Evolutionary conservation across 257 asterid genomes (phyloP), one percentile per base, ranked within the genome.

Genomic region (Rhazya stricta): DNA sequence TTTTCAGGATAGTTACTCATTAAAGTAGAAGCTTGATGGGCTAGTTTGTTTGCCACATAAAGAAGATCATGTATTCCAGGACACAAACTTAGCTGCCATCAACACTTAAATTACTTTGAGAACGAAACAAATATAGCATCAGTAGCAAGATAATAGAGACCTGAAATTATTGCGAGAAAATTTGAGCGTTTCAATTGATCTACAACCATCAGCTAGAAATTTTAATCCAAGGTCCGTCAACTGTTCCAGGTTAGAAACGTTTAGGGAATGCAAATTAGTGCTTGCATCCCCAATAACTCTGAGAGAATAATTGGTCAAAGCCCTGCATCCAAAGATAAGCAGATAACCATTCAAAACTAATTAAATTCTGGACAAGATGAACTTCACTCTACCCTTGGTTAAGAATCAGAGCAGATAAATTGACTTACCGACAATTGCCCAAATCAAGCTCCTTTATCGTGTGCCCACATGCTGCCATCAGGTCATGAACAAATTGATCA

Each of bases 371-470:
- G 19, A 68, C 4, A 6, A 37, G 46, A 54, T 68, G 16, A 23
- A 45, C 56, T 56, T 32, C 25, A 46, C 29, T 37, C 29, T 32
- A 39, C 54, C 37, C 27, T 21, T 25, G 34, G 29, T 57, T 15
- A 67, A 46, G 27, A 77, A 56, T 60, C 67, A 67, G 37, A 70
- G 79, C 61, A 68, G 72, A 83, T 37, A 30, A 79, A 82, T 71
- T 69, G 61, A 89, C 97, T 89, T 86, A 93, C 98, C 25, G 30
- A 78, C 98, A 93, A 72, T 80, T 73, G 39, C 89, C 82, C 53
- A 93, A 77, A 85, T 91, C 93, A 53, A 93, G 93, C 83, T 91
- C 96, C 88, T 86, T 93, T 21, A 91, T 69, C 73, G 73, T 86
- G 72, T 73, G 81, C 69, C 93, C 91, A 69, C 89, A 88, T 15